Evolutionary conservation across 176 grass and related monocot genomes (phyloP).

Genomic region (Oryza rufipogon): DNA sequence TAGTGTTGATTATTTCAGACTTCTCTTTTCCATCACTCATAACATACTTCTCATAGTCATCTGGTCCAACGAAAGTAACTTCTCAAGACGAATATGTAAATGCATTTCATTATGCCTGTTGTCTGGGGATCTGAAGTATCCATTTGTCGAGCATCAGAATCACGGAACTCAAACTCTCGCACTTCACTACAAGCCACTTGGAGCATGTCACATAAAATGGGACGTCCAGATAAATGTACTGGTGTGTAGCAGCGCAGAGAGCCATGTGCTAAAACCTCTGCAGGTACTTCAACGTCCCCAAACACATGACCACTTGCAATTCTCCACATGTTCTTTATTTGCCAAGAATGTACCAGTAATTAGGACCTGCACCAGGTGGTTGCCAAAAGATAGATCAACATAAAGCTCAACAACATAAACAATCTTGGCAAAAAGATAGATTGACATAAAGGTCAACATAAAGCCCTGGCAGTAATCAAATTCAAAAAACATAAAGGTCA

Average conservation of each 20-base stretch:
- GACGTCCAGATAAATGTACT: slow-evolving; percentile 71
- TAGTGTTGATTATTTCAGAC: slow-evolving; percentile 66
- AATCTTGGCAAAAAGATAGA: slow-evolving; percentile 10
- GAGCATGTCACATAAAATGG: slow-evolving; percentile 98
- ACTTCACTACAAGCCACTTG: slow-evolving; percentile 96
- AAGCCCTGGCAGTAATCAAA: too few species aligned
- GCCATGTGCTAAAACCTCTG: slow-evolving; percentile 80
- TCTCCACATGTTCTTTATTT: slow-evolving; percentile 84
- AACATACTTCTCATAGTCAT: slow-evolving; percentile 56
- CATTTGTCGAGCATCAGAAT: slow-evolving; percentile 56
- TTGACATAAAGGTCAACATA: neutral
- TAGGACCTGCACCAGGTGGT: slow-evolving; percentile 62
- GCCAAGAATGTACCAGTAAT: slow-evolving; percentile 94
- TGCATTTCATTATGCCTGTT: slow-evolving; percentile 78
- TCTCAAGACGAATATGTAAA: slow-evolving; percentile 84
- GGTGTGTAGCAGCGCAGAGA: slow-evolving; percentile 81
- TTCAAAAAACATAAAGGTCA: neutral
- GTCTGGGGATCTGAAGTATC: slow-evolving; percentile 54
- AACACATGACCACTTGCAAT: slow-evolving; percentile 96
- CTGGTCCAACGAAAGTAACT: slow-evolving; percentile 69
- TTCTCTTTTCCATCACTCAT: slow-evolving; percentile 53
- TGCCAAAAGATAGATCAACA: slow-evolving; percentile 22
- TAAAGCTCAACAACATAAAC: slow-evolving; percentile 20
- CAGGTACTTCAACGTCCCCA: slow-evolving; percentile 87
- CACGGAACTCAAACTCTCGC: slow-evolving; percentile 88